Conservation (phyloP, 2,329 filamentous ascomycete species). For the Colletotrichum sp. region DNA sequence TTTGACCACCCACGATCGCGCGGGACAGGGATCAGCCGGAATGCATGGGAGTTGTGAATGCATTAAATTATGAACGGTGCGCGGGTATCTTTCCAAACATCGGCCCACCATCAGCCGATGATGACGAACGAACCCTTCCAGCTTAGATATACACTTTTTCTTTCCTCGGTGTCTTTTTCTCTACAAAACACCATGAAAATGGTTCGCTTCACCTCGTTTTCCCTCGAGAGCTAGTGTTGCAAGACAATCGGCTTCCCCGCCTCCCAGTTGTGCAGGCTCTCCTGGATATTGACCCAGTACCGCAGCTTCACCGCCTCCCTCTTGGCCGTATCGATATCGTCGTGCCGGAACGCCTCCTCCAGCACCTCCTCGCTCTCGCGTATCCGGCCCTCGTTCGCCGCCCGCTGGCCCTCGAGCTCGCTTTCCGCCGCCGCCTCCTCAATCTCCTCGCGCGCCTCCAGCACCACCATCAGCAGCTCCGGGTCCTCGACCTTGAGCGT, state of each 20-base stretch:
- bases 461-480: slow-evolving; percentile 76
- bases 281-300: slow-evolving; percentile 90
- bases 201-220: neutral
- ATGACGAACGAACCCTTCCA: slow-evolving; percentile 7
- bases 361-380: slow-evolving; percentile 65
- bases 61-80: neutral
- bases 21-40: neutral
- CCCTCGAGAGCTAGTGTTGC: slow-evolving; percentile 43
- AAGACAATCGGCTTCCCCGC: slow-evolving; percentile 67
- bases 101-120: slow-evolving; percentile 20
- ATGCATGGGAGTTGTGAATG: neutral
- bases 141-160: neutral
- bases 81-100: slow-evolving; percentile 15
- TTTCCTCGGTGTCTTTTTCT: neutral
- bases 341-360: slow-evolving; percentile 67
- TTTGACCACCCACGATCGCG: neutral
- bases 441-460: slow-evolving; percentile 80
- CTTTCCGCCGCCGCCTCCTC: slow-evolving; percentile 73
- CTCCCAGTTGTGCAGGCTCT: slow-evolving; percentile 85
- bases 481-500: slow-evolving; percentile 69
- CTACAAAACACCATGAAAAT: neutral
- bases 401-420: slow-evolving; percentile 64
- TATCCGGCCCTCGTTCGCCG: slow-evolving; percentile 73
- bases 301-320: slow-evolving; percentile 77
- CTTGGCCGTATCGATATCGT: slow-evolving; percentile 71